Evolutionary conservation across 176 grass and related monocot genomes (phyloP), one percentile per base, ranked within the genome.

Genomic region (Pharus latifolius): DNA sequence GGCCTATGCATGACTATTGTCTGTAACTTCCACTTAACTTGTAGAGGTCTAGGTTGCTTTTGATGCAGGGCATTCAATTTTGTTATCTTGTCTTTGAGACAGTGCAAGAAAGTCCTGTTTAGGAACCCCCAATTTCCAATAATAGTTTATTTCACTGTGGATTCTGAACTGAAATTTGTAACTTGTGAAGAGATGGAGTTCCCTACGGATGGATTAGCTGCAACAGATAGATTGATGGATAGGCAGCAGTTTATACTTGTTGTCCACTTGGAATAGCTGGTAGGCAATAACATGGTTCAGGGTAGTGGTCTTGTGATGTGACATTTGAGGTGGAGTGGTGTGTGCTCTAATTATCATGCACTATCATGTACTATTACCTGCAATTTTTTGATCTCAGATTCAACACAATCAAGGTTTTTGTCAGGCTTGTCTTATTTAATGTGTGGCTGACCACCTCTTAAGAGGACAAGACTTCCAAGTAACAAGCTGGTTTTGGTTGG

Each of bases 261-360:
- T 38, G 82, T 74, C 62, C 62, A 80, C 62, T 63, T 84, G 74
- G 50, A 47, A 31, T 73, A 82, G 64, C 63, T 83, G 47, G 72
- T 83, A 48, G 47, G 56, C 63, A 68, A 61, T 74, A 57, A 65
- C 50, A 59, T 80, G n/a, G 61, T 63, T 70, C 76, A 49, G 30
- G 60, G 59, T 9, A 49, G 71, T 48, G 75, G 61, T 50, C 37
- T 40, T 69, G 64, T 75, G 70, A 86, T 60, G 77, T 71, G 78
- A 86, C 58, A 86, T 65, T 41, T 76, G 56, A 70, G 71, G 71
- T 28, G 40, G 62, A 70, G 70, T 63, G 47, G 46, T 40, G 75
- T 84, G 53, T 63, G 76, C 69, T 85, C 83, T 85, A 75, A 76
- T 32, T 85, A 76, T 69, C 66, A 72, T 59, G 75, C 51, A 78